A percentile compares a stretch with the other conserved stretches of the same genome.
Conservation (phyloP, 805 yeast genomes). For the Teunomyces kruisii region DNA sequence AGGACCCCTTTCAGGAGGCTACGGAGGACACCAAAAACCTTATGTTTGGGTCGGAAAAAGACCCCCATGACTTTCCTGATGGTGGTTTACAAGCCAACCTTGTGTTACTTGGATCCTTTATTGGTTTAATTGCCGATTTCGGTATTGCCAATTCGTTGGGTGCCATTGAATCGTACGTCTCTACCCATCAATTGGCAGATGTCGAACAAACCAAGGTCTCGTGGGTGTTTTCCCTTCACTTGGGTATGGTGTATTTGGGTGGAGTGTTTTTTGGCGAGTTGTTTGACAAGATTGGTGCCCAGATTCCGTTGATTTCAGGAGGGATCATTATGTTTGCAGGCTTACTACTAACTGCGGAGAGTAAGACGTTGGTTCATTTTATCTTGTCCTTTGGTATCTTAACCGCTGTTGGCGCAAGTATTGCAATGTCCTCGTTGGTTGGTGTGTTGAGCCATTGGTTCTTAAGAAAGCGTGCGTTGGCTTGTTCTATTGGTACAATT, state of each 20-base stretch:
- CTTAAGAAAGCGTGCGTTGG: slow-evolving; percentile 40
- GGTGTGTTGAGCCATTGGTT: slow-evolving; percentile 49
- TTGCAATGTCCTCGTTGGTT: slow-evolving; percentile 45
- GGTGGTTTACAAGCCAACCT: slow-evolving; percentile 18
- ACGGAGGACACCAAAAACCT: neutral
- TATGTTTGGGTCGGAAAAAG: slow-evolving; percentile 17
- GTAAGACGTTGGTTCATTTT: slow-evolving; percentile 48
- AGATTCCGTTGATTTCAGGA: slow-evolving; percentile 36
- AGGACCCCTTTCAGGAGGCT: neutral
- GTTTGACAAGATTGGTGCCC: slow-evolving; percentile 48
- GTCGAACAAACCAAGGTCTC: slow-evolving; percentile 15
- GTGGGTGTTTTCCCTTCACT: slow-evolving; percentile 20
- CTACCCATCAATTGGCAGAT: slow-evolving; percentile 13
- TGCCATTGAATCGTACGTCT: slow-evolving; percentile 19
- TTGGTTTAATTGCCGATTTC: slow-evolving; percentile 20
- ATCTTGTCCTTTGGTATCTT: slow-evolving; percentile 53
- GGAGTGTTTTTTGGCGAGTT: slow-evolving; percentile 44
- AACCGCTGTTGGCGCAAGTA: slow-evolving; percentile 43
- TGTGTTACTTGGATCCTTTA: slow-evolving; percentile 19
- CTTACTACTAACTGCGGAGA: slow-evolving; percentile 44
- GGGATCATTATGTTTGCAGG: slow-evolving; percentile 37
- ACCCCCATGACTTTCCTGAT: slow-evolving; percentile 18
- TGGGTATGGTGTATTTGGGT: slow-evolving; percentile 18
- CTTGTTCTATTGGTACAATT: slow-evolving; percentile 45
- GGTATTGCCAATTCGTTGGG: slow-evolving; percentile 22